Base-by-base conservation (phyloP, 306 rosid genomes). In the barrel medic (Medicago truncatula) region DNA sequence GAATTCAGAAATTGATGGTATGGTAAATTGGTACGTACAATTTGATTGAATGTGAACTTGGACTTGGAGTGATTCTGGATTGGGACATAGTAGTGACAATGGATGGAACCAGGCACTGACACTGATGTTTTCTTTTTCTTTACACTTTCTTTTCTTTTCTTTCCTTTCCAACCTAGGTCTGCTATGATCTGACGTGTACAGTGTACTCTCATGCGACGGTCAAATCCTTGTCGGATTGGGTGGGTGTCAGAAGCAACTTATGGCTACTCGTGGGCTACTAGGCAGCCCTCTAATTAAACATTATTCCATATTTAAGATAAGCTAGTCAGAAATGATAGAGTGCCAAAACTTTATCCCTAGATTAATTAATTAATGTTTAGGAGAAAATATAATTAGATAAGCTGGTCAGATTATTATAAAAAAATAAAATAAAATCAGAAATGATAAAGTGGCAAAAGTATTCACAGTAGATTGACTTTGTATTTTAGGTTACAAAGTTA, bases 21-120 rank as follows among this genome's bases (percentile, higher is more conserved):
- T 31, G 36, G 36, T 31, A 31, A 31, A 31, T 14, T 84, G 78
- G 85, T 82, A 72, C 82, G 60, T 74, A 47, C 2, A 70, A 71
- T 75, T 86, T 85, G 60, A 69, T 62, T 80, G 84, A 57, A 20
- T 31, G 43, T 61, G 79, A 79, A 78, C 2, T 60, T 50, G 5
- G 67, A 78, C 2, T 60, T 50, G 5, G 67, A 46, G 81, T 84
- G 44, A 60, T 72, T 67, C 64, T 58, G 49, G 71, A 2, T 59
- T 52, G 76, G 52, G 41, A 54, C 41, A 76, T 64, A 74, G 20
- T 56, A 59, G 80, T 86, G 97, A 88, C 88, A 82, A 74, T 77
- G 74, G 90, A 89, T 78, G 88, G 81, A 90, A 88, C 97, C 84
- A 47, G 78, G 78, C 92, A 70, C 90, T 88, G 92, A 64, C 85